A percentile compares a stretch with the other conserved stretches of the same genome.
Evolutionary conservation across 805 yeast species (phyloP).

Genomic region (Metschnikowia matae): DNA sequence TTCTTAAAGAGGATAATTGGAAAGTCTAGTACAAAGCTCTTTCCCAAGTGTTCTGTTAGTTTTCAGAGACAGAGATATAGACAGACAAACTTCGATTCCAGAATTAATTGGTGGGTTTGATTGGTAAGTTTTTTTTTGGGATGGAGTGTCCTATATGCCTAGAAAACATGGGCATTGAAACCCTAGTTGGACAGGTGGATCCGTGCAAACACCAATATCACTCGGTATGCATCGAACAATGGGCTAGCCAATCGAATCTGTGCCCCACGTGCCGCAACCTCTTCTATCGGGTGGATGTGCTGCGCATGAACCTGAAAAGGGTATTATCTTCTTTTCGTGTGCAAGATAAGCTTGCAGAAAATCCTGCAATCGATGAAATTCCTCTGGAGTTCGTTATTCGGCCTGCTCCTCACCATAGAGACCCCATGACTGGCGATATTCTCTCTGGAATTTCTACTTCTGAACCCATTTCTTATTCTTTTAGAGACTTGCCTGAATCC

Average conservation of each 20-base stretch:
- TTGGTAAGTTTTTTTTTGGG: neutral
- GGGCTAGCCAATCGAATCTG: conserved; percentile 54
- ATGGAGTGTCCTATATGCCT: conserved; percentile 60
- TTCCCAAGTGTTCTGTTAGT: no score
- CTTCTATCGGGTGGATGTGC: conserved; percentile 36
- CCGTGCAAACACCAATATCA: conserved; percentile 56
- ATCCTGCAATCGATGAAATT: conserved; percentile 35
- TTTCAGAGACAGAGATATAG: no score
- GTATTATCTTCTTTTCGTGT: conserved; percentile 18
- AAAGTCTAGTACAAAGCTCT: no score
- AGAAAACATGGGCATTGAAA: conserved; percentile 22
- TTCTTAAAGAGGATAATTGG: no score
- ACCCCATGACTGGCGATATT: no score
- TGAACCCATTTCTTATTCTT: no score
- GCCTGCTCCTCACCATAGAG: neutral
- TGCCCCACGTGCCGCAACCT: conserved; percentile 60
- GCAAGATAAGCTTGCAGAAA: conserved; percentile 30
- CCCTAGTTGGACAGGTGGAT: conserved; percentile 23
- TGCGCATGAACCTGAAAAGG: conserved; percentile 11
- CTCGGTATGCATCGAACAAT: conserved; percentile 49
- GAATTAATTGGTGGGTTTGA: no score
- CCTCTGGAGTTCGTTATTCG: conserved; percentile 35
- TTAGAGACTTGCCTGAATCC: neutral
- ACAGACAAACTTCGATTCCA: no score
- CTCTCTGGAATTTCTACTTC: no score